Evolutionary conservation across 352 stramenopile species (phyloP).

Genomic region (Globisporangium iwayamae): DNA sequence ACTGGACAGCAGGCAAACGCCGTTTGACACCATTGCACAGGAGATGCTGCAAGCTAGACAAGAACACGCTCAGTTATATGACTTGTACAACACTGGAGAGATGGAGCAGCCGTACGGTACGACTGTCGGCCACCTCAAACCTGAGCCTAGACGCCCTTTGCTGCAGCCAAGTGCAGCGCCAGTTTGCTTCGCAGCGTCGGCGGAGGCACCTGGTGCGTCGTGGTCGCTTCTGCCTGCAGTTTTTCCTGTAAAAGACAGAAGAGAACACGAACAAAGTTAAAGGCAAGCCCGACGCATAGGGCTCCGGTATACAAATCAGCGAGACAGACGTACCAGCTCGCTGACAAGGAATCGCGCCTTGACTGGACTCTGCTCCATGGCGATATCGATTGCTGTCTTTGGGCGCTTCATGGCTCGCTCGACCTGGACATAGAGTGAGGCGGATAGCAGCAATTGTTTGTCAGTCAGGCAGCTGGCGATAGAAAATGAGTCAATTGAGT

Average conservation of each 20-base stretch:
- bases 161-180: slow-evolving; percentile 33
- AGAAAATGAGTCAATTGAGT: not conserved
- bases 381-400: slow-evolving; percentile 65
- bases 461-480: not conserved
- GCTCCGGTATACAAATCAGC: not conserved
- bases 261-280: not conserved
- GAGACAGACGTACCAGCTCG: slow-evolving; percentile 27
- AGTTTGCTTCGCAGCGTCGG: slow-evolving; percentile 44
- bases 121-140: not conserved
- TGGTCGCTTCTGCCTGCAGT: slow-evolving; percentile 18
- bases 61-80: not conserved
- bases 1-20: no score
- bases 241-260: slow-evolving; percentile 1
- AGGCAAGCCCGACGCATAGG: not conserved
- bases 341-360: slow-evolving; percentile 44
- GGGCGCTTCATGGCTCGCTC: slow-evolving; percentile 73
- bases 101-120: not conserved
- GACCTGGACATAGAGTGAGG: slow-evolving; percentile 28
- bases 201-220: slow-evolving; percentile 6
- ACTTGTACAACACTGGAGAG: not conserved
- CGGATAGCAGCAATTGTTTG: not conserved
- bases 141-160: slow-evolving; percentile 32
- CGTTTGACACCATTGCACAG: no score
- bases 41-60: not conserved
- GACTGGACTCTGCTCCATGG: slow-evolving; percentile 69